Evolutionary conservation across 1,284 basidiomycete genomes (phyloP).

Genomic region (Boletus mariae): DNA sequence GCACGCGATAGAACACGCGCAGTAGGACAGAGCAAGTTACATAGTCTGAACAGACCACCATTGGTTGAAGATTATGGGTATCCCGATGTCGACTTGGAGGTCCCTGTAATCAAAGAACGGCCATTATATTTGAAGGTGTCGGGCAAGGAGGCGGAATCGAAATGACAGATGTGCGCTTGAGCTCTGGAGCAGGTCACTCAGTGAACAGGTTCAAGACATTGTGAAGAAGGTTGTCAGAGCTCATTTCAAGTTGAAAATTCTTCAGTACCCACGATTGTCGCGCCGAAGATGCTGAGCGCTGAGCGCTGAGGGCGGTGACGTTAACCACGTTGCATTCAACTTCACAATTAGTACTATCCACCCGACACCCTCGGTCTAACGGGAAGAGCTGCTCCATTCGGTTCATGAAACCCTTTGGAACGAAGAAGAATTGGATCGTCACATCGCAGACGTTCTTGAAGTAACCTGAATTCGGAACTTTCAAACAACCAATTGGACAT

Average conservation of each 20-base stretch:
- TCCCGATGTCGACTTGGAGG: not conserved
- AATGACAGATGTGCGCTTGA: not conserved
- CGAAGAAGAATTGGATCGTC: not conserved
- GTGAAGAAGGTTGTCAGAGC: not conserved
- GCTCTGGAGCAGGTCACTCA: not conserved
- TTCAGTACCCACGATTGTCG: not conserved
- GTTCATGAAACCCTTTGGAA: not conserved
- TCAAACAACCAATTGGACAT: not conserved
- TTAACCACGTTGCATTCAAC: not conserved
- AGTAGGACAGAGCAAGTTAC: not conserved
- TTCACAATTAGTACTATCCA: not conserved
- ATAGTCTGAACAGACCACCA: not conserved
- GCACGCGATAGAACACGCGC: slow-evolving; percentile 18
- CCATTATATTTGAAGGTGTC: not conserved
- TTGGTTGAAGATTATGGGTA: too few relatives aligned
- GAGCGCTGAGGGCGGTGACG: not conserved
- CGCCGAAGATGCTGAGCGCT: not conserved
- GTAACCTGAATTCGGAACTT: not conserved
- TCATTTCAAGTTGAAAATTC: not conserved
- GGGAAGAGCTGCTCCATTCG: not conserved
- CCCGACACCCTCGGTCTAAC: not conserved
- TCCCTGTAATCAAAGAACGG: not conserved
- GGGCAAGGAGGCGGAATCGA: not conserved
- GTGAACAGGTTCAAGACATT: not conserved
- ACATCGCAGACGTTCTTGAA: not conserved